Evolutionary conservation across 23 red algal genomes (phyloP).

Genomic region (Rhodosorus marinus): DNA sequence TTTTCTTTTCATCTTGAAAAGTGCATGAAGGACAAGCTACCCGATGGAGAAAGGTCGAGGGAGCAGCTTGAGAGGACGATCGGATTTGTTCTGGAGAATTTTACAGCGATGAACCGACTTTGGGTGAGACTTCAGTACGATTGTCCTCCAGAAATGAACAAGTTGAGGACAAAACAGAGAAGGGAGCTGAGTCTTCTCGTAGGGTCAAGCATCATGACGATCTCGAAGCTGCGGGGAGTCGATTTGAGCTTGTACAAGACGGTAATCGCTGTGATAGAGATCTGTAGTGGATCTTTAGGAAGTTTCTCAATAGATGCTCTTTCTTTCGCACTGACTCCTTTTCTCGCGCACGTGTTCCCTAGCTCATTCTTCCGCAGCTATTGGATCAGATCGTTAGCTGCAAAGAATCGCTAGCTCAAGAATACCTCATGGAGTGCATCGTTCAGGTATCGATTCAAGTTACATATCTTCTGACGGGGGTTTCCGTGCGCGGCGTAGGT

Average conservation of each 20-base stretch:
- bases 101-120: conserved; percentile 65
- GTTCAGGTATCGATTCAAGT: too few species aligned
- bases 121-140: conserved; percentile 81
- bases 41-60: conserved; percentile 13
- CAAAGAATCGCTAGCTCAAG: conserved; percentile 62
- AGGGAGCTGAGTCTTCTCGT: conserved; percentile 61
- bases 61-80: conserved; percentile 20
- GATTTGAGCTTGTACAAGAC: too few species aligned
- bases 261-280: too few species aligned
- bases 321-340: too few species aligned
- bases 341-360: too few species aligned
- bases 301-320: too few species aligned
- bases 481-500: too few species aligned
- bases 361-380: conserved; percentile 47
- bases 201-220: conserved; percentile 52
- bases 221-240: too few species aligned
- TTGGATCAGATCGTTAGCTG: conserved; percentile 49
- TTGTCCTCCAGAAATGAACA: conserved; percentile 2
- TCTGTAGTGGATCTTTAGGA: too few species aligned
- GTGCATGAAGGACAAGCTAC: conserved; percentile 58
- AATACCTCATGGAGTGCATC: conserved; percentile 87
- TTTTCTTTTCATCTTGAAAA: too few species aligned
- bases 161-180: conserved; percentile 23
- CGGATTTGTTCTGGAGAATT: conserved; percentile 67
- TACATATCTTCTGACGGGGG: too few species aligned